These are phyloP conservation scores for Avena sativa DNA, from an alignment of 176 grass and related monocot species.

Conservation along the genomic window DNA sequence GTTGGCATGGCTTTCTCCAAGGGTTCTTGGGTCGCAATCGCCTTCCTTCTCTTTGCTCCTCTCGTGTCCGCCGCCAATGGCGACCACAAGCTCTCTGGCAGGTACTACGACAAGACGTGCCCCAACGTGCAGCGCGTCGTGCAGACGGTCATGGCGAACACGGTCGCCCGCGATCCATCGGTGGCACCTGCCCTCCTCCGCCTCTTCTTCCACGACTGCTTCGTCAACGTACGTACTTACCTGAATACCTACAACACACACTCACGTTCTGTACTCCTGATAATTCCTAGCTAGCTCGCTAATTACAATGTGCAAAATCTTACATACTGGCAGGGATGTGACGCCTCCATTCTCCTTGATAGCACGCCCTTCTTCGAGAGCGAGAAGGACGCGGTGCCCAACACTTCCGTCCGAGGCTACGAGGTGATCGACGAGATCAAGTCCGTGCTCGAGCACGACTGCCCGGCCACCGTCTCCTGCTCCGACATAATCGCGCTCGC, in stretches of 20 bases:
- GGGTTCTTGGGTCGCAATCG: background rate
- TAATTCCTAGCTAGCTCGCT: background rate
- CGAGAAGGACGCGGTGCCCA: conserved; percentile 57
- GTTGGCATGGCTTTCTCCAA: background rate
- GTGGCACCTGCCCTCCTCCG: conserved; percentile 76
- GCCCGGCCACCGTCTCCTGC: conserved; percentile 64
- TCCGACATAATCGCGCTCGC: conserved; percentile 60
- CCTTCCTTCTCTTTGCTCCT: background rate
- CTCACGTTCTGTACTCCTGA: background rate
- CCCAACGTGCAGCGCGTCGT: conserved; percentile 44
- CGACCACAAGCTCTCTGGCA: conserved; percentile 21
- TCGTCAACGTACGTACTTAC: conserved; percentile 70
- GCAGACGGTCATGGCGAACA: conserved; percentile 40
- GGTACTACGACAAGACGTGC: conserved; percentile 61
- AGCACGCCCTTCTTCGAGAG: conserved; percentile 38
- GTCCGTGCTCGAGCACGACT: conserved; percentile 48
- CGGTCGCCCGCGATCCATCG: conserved; percentile 36
- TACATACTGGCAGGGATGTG: conserved; percentile 47
- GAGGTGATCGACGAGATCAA: conserved; percentile 69
- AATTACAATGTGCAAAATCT: background rate
- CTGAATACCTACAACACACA: no score
- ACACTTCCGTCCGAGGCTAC: conserved; percentile 50
- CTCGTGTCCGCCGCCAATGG: background rate
- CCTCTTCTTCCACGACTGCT: conserved; percentile 98
- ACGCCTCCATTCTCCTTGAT: conserved; percentile 65